Base-by-base conservation (phyloP, 2,329 filamentous ascomycete species). In the Cladosporium austrohemisphaericum region DNA sequence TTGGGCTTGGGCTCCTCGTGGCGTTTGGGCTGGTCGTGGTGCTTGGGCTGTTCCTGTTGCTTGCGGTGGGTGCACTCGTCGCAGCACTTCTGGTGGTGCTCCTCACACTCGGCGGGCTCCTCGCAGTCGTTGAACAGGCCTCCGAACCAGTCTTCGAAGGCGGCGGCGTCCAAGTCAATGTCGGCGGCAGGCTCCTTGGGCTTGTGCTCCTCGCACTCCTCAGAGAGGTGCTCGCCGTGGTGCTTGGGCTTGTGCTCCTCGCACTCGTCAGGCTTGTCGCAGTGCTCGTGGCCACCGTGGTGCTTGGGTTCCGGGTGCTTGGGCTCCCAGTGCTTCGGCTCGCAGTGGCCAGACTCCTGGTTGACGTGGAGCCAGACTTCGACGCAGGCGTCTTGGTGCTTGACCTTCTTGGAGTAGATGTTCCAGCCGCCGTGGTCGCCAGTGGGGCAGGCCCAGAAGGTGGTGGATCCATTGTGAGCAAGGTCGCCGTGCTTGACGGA, bases 371-470 rank as follows among this genome's bases (percentile, higher is more conserved):
- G 43, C 31, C 32, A 47, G 49, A 82, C 69, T 48, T 71, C 58
- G 9, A 74, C 71, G 55, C 79, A 83, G 54, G 77, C 73, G 54
- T 65, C 29, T 63, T 77, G 61, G 55, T 68, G 58, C 53, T 58
- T 23, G 58, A 71, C 63, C 4, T 72, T 67, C 29, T 62, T 53
- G 8, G 65, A 66, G 64, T 83, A 83, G 53, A 83, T 63, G 57
- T 83, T 81, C 43, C 43, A 47, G 43, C 78, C 75, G 33, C 72
- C 72, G 20, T 72, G 60, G 49, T 77, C 73, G 2, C 75, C 76
- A 16, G 80, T 82, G 22, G 77, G 73, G 61, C 84, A 86, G 35
- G 80, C 76, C 59, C 77, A 80, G 64, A 86, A 86, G 22, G 67
- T 67, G 3, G 70, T 64, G 57, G 69, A 73, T 37, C 74, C 76